Conservation (phyloP, 257 asterid genomes). For the Rehmannia glutinosa region DNA sequence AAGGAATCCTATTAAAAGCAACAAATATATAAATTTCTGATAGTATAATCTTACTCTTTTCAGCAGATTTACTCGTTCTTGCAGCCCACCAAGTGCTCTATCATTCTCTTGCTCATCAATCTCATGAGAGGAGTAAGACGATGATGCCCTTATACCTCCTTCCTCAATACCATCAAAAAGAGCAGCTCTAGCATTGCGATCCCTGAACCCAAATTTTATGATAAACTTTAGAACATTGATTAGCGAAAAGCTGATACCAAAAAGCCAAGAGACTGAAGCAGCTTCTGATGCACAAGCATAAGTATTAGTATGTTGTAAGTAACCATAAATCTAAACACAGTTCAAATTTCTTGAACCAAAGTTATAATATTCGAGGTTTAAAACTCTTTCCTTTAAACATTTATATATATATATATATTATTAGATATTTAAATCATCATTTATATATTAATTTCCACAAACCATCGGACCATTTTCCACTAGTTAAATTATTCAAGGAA, state of each 20-base stretch:
- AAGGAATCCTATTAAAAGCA: background rate
- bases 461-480: background rate
- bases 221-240: background rate
- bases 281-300: background rate
- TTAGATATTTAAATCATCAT: background rate
- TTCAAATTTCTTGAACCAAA: background rate
- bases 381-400: background rate
- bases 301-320: background rate
- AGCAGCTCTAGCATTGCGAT: slow-evolving; percentile 66
- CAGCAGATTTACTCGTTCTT: slow-evolving; percentile 79
- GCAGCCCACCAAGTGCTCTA: slow-evolving; percentile 67
- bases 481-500: background rate
- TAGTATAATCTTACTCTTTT: slow-evolving; percentile 57
- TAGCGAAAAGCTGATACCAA: background rate
- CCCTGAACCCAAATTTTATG: slow-evolving; percentile 42
- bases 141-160: slow-evolving; percentile 85
- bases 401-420: background rate
- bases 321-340: slow-evolving; percentile 5
- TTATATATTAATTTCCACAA: background rate
- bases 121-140: slow-evolving; percentile 78
- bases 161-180: slow-evolving; percentile 99
- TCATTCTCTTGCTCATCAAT: slow-evolving; percentile 94
- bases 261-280: background rate
- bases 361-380: background rate
- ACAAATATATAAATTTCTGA: background rate